Evolutionary conservation across 768 basidiomycete genomes (phyloP), one percentile per base, ranked within the genome.

Genomic region (Auriscalpium vulgare): DNA sequence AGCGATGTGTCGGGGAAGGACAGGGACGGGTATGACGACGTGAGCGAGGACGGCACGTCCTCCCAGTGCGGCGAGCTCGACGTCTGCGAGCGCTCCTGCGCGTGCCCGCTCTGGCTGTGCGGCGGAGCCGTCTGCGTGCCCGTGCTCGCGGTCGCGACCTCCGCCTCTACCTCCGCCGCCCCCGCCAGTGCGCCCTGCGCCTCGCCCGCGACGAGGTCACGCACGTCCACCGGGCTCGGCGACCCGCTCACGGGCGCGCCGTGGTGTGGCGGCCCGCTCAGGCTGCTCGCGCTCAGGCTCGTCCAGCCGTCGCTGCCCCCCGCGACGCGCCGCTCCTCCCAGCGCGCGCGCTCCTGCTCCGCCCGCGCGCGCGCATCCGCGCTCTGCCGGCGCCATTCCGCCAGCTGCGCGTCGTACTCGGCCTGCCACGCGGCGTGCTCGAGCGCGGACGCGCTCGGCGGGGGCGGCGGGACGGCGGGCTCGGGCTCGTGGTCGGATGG

Each of bases 21-120:
- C 73, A 88, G 74, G 58, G 91, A 91, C n/a, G 90, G 90, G 68
- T 81, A 88, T 4, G 90, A 92, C 1, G 78, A 69, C 10, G 68
- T 68, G 37, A 68, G 59, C 11, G 67, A 68, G 49, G 61, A 21
- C 47, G 82, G 77, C 38, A 91, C 72, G 56, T 88, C 78, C 66
- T 89, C 88, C 89, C 88, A 91, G 50, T 59, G 67, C 53, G 65
- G 67, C 13, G 71, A 68, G 51, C 67, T 68, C 54, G 71, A 62
- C 34, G 66, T 65, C 36, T 69, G 67, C 6, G 65, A 62, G 37
- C 43, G 47, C 8, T 51, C 51, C 3, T 37, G 23, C 10, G 51
- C 51, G 51, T 55, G 38, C 17, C 40, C 37, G 29, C 11, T 29
- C 29, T 29, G 29, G 29, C 29, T 29, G 5, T 29, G 29, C 29